Evolutionary conservation across 257 asterid species (phyloP).

Genomic region (Solanum neorickii): DNA sequence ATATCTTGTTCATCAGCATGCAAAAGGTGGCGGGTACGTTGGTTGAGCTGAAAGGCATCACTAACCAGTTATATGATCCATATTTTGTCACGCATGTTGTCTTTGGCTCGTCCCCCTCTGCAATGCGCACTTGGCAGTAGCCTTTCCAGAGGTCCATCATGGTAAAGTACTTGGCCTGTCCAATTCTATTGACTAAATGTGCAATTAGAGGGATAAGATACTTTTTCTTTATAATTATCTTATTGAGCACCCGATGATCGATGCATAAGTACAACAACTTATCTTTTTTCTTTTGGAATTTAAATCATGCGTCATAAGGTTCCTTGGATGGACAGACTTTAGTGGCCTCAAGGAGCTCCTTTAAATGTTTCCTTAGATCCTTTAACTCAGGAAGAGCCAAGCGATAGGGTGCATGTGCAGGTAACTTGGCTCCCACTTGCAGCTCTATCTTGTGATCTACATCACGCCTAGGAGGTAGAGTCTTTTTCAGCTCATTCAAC

Average conservation of each 20-base stretch:
- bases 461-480: not conserved
- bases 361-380: too few relatives aligned
- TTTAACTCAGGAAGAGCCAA: not conserved
- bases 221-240: too few relatives aligned
- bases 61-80: not conserved
- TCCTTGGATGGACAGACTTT: too few relatives aligned
- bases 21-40: fast-evolving
- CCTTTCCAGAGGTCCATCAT: not conserved
- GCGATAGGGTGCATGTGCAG: not conserved
- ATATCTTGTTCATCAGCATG: too few relatives aligned
- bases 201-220: fast-evolving
- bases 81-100: not conserved
- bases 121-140: not conserved
- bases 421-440: not conserved
- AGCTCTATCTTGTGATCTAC: not conserved
- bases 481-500: not conserved
- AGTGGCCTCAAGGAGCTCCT: fast-evolving
- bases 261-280: too few relatives aligned
- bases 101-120: not conserved
- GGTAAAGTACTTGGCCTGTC: too few relatives aligned
- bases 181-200: too few relatives aligned
- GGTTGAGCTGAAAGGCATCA: not conserved
- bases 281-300: too few relatives aligned
- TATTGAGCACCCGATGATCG: too few relatives aligned
- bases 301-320: fast-evolving